These are phyloP conservation scores for Epicoccum nigrum DNA, from an alignment of 2,329 filamentous ascomycete species.

Conservation along the genomic window DNA sequence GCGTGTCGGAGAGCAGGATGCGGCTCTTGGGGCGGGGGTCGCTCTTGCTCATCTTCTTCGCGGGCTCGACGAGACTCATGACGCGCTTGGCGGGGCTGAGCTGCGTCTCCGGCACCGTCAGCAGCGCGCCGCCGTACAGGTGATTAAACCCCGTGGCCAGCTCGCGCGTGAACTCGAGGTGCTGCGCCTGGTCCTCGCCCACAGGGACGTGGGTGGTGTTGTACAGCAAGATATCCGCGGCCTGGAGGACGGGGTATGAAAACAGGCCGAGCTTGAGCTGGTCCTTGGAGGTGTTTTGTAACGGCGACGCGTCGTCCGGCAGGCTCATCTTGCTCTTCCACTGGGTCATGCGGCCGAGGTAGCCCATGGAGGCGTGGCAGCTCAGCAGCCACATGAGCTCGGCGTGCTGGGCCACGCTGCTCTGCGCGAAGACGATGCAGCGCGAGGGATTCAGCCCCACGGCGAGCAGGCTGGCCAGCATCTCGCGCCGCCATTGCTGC, in stretches of 20 bases:
- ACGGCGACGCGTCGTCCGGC: slow-evolving; percentile 61
- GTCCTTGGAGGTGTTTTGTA: slow-evolving; percentile 51
- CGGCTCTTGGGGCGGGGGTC: slow-evolving; percentile 72
- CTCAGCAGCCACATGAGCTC: slow-evolving; percentile 98
- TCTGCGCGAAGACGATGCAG: slow-evolving; percentile 83
- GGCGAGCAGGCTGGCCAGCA: slow-evolving; percentile 79
- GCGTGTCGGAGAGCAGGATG: slow-evolving; percentile 79
- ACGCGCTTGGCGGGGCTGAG: slow-evolving; percentile 73
- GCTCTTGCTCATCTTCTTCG: slow-evolving; percentile 94
- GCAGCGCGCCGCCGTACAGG: slow-evolving; percentile 60
- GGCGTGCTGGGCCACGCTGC: slow-evolving; percentile 75
- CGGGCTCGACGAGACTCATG: slow-evolving; percentile 84
- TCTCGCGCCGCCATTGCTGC: slow-evolving; percentile 70
- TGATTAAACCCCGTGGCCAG: slow-evolving; percentile 88
- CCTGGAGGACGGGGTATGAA: slow-evolving; percentile 94
- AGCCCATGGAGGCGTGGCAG: slow-evolving; percentile 88
- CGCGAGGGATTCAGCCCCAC: slow-evolving; percentile 81
- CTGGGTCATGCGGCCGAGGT: slow-evolving; percentile 97
- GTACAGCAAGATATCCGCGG: slow-evolving; percentile 86
- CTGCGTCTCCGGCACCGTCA: slow-evolving; percentile 36
- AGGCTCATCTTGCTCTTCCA: slow-evolving; percentile 89
- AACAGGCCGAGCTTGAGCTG: slow-evolving; percentile 87
- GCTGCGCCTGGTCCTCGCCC: slow-evolving; percentile 92
- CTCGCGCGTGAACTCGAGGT: slow-evolving; percentile 90
- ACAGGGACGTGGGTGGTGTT: slow-evolving; percentile 94